phyloP scores from a whole-genome alignment of 2,329 filamentous ascomycete genomes.

The Aspergillus fumigatus region DNA sequence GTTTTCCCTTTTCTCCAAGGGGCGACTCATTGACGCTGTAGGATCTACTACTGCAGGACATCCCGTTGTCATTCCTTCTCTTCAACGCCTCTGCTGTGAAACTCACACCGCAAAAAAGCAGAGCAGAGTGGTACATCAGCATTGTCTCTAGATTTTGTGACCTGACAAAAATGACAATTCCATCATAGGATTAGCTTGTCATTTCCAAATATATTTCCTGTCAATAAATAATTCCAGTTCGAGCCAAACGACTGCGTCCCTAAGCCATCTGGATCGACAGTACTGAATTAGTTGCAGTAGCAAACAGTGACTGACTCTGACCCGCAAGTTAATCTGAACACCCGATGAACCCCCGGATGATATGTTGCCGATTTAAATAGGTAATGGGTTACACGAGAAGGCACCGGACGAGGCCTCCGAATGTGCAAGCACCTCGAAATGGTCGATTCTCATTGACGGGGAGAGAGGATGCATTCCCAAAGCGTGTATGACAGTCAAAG shows the following conservation, averaged over 20 bases:
- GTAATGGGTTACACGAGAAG: slow-evolving; percentile 21
- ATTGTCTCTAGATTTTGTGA: neutral
- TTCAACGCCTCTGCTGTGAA: slow-evolving; percentile 32
- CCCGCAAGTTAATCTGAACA: slow-evolving; percentile 10
- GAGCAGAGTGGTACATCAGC: slow-evolving; percentile 7
- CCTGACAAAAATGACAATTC: neutral
- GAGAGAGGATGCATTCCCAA: slow-evolving; percentile 1
- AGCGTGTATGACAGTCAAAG: slow-evolving; percentile 5
- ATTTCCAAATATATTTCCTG: neutral
- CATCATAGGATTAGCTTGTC: neutral
- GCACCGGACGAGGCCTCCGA: slow-evolving; percentile 26
- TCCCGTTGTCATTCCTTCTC: slow-evolving; percentile 22
- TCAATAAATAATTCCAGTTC: neutral
- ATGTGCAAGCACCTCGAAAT: slow-evolving; percentile 12
- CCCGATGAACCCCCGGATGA: slow-evolving; percentile 21
- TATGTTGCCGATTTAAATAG: slow-evolving; percentile 25
- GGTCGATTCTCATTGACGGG: slow-evolving; percentile 2
- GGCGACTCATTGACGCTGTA: slow-evolving; percentile 9
- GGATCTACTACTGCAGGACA: slow-evolving; percentile 25
- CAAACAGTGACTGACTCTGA: slow-evolving; percentile 18
- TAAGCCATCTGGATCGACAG: slow-evolving; percentile 8
- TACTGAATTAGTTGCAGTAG: slow-evolving; percentile 12
- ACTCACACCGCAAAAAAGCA: slow-evolving; percentile 14
- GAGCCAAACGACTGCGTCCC: slow-evolving; percentile 13
- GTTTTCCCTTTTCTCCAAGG: neutral